Percentiles rank a stretch among this genome's conserved stretches.
Evolutionary conservation across 208 protist genomes (phyloP).

Genomic region (Crithidia fasciculata): DNA sequence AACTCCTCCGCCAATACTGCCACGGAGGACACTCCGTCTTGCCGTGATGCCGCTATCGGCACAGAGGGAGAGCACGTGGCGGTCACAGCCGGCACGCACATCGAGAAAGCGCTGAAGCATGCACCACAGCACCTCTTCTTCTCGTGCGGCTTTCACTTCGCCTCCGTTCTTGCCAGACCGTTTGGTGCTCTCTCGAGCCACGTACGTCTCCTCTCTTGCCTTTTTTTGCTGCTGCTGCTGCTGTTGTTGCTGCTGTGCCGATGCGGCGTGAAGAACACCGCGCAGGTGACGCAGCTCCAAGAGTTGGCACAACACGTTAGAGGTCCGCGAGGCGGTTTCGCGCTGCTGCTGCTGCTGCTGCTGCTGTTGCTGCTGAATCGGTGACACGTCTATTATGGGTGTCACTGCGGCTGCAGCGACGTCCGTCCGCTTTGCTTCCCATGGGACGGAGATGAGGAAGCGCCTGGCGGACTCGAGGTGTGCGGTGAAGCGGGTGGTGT

Average conservation of each 20-base stretch:
- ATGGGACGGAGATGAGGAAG: conserved; percentile 6
- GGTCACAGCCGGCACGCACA: background rate
- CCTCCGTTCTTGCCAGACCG: too few relatives aligned
- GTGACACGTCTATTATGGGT: too few relatives aligned
- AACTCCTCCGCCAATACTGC: too few relatives aligned
- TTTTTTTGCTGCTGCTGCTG: background rate
- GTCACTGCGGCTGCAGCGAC: background rate
- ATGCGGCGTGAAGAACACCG: conserved; percentile 4
- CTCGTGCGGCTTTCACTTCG: too few relatives aligned
- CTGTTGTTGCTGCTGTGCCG: background rate
- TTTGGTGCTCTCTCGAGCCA: too few relatives aligned
- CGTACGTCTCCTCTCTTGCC: too few relatives aligned
- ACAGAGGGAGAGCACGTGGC: background rate
- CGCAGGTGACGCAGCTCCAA: conserved; percentile 23
- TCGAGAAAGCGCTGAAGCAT: background rate
- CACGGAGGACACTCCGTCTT: background rate
- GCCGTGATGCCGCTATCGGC: background rate
- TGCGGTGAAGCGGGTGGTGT: background rate
- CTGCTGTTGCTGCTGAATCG: background rate
- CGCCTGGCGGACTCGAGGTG: conserved; percentile 9
- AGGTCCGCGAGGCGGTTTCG: background rate
- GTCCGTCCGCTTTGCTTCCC: background rate
- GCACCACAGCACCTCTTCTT: background rate
- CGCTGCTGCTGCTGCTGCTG: background rate
- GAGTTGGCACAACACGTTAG: conserved; percentile 24